Base-by-base conservation (phyloP, 768 basidiomycete species). In the Leccinellum luteum region DNA sequence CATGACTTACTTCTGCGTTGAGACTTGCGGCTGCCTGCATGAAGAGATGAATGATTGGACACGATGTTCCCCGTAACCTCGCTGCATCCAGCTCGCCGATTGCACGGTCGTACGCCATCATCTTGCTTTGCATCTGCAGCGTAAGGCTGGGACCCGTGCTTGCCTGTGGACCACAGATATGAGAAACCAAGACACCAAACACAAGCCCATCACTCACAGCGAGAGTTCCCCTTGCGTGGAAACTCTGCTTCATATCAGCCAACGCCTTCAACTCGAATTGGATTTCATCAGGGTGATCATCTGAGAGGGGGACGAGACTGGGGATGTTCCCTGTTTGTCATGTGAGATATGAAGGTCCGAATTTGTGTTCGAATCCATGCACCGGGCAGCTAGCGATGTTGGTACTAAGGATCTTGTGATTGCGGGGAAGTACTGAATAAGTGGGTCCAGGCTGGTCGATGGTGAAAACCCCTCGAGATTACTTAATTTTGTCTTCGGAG, bases 61-160 rank as follows among this genome's bases (percentile, higher is more conserved):
- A 93, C 2, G 87, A 91, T 6, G 79, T 85, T 17, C 84, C 87
- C 3, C 86, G 82, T 17, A 87, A 74, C 44, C 94, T 78, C 1
- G 90, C 83, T 38, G 78, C 73, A 75, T 97, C 94, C 51, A 98
- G 76, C 23, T 91, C 85, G 7, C 82, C 77, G 44, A 98, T 77
- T 31, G 90, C 86, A 49, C 85, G 84, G 76, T 95, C 91, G 70
- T 98, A 99, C 13, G 85, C 87, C 89, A 98, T 92, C 94, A 98
- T 94, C 74, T 91, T 92, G 73, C 82, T 85, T 72, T 95, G 94
- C 87, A 90, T 90, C 67, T 92, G 89, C 41, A 90, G 71, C 14
- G 80, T 84, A 21, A 87, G 73, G 58, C 79, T 84, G 1, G 87
- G 85, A 1, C 79, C 75, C 1, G 77, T 73, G 54, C 76, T 75